A percentile compares a stretch with the other conserved stretches of the same genome.
phyloP scores from a whole-genome alignment of 306 rosid genomes.

The Canavalia gladiata region DNA sequence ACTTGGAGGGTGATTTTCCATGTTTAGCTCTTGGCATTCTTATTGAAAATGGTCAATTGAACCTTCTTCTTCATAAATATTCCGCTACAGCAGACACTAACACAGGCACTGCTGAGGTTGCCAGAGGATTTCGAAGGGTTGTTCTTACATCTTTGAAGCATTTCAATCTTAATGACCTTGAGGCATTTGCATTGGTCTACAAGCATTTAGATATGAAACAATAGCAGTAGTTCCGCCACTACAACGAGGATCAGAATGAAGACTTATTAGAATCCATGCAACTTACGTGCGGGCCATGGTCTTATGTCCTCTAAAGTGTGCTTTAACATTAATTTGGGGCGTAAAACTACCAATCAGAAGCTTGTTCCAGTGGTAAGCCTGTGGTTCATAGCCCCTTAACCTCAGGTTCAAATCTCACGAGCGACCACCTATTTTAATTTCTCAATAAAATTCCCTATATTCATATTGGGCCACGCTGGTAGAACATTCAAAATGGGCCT shows the following conservation, averaged over 20 bases:
- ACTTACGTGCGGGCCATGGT: too few species aligned
- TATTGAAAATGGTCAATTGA: constrained; percentile 36
- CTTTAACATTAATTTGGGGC: too few species aligned
- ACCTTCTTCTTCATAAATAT: constrained; percentile 95
- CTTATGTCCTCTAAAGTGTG: too few species aligned
- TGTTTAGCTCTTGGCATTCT: constrained; percentile 99
- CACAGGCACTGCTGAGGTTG: constrained; percentile 83
- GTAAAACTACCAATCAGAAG: too few species aligned
- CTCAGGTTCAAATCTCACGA: too few species aligned
- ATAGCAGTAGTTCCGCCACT: constrained; percentile 84
- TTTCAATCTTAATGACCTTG: constrained; percentile 62
- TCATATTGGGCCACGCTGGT: too few species aligned
- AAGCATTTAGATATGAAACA: constrained; percentile 97
- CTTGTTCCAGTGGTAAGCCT: too few species aligned
- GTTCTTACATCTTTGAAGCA: constrained; percentile 82
- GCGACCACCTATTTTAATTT: too few species aligned
- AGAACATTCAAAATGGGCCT: too few species aligned
- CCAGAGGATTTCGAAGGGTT: constrained; percentile 94
- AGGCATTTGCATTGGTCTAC: constrained; percentile 98
- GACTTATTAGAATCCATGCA: constrained; percentile 89
- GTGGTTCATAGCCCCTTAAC: too few species aligned
- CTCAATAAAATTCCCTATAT: too few species aligned
- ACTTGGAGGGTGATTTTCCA: constrained; percentile 92
- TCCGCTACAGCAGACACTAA: constrained; percentile 90
- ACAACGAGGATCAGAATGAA: constrained; percentile 87